These are phyloP conservation scores for Ascochyta rabiei DNA, from an alignment of 2,329 filamentous ascomycete genomes.

Conservation along the genomic window DNA sequence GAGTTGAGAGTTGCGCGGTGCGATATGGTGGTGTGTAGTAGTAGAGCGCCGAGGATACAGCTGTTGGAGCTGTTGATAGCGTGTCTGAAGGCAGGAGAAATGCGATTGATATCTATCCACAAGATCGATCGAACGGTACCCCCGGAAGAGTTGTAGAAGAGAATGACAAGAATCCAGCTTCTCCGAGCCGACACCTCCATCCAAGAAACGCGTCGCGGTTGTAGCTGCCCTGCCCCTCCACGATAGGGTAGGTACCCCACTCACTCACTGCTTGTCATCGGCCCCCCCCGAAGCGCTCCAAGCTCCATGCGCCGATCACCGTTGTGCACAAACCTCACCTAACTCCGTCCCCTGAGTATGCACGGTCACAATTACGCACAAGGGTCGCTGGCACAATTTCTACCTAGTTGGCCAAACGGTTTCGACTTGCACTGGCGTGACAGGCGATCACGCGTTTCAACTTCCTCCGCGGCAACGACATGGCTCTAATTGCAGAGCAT, in stretches of 20 bases:
- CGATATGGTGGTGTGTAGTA: background rate
- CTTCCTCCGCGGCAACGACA: slow-evolving; percentile 2
- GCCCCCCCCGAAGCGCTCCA: slow-evolving; percentile 9
- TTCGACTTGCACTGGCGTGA: background rate
- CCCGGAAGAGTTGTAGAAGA: background rate
- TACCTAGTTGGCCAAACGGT: background rate
- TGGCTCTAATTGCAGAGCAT: slow-evolving; percentile 5
- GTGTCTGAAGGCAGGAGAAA: background rate
- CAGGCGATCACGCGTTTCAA: slow-evolving; percentile 1
- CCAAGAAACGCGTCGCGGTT: background rate
- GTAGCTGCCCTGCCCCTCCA: slow-evolving; percentile 14
- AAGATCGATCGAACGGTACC: background rate
- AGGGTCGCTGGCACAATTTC: background rate
- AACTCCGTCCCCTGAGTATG: background rate
- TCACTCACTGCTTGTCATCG: background rate
- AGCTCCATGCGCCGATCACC: slow-evolving; percentile 12
- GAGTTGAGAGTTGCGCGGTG: background rate
- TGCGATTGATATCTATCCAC: background rate
- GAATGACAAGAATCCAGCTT: background rate
- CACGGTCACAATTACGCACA: slow-evolving; percentile 1
- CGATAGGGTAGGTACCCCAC: slow-evolving; percentile 16
- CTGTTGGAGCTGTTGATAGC: background rate
- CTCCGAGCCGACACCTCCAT: background rate
- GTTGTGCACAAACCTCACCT: slow-evolving; percentile 3
- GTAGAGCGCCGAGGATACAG: background rate